These are phyloP conservation scores for Chlorella sp. DNA, from an alignment of 139 green algal species.

Conservation along the genomic window DNA sequence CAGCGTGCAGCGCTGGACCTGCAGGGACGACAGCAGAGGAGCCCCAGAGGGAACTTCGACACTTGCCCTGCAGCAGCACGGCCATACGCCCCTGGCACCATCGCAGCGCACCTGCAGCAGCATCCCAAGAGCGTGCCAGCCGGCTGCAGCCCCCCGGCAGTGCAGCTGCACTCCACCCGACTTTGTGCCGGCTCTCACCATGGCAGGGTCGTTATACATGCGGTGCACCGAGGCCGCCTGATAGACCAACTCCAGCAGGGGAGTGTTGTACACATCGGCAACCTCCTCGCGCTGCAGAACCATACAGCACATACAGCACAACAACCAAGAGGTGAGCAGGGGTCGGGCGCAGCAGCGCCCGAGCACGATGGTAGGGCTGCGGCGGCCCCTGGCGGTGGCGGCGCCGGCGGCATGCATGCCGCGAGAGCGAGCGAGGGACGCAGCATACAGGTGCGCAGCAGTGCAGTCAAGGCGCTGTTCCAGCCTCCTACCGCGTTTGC, in stretches of 20 bases:
- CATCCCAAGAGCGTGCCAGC: no score
- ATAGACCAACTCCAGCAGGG: slow-evolving; percentile 95
- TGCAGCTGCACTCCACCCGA: no score
- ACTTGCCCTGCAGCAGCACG: no score
- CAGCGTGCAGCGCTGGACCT: slow-evolving; percentile 98
- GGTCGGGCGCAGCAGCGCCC: no score
- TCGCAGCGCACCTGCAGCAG: no score
- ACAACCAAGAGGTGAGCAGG: no score
- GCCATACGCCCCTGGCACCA: no score
- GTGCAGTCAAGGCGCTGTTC: neutral
- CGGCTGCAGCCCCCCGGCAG: no score
- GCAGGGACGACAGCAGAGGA: neutral
- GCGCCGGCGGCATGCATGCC: neutral
- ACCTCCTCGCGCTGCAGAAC: slow-evolving; percentile 89
- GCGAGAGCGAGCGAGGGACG: no score
- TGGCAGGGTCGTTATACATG: slow-evolving; percentile 90
- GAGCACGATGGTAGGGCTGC: neutral
- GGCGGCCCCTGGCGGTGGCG: neutral
- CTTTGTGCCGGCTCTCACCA: slow-evolving; percentile 57
- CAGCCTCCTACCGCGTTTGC: neutral
- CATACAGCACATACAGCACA: no score
- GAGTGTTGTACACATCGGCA: slow-evolving; percentile 84
- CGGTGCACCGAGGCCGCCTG: slow-evolving; percentile 89
- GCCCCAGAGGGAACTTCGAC: neutral
- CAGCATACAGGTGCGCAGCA: neutral